Conservation (phyloP, 371 early-diverging fungal species). For the Rhizopus microsporus region DNA sequence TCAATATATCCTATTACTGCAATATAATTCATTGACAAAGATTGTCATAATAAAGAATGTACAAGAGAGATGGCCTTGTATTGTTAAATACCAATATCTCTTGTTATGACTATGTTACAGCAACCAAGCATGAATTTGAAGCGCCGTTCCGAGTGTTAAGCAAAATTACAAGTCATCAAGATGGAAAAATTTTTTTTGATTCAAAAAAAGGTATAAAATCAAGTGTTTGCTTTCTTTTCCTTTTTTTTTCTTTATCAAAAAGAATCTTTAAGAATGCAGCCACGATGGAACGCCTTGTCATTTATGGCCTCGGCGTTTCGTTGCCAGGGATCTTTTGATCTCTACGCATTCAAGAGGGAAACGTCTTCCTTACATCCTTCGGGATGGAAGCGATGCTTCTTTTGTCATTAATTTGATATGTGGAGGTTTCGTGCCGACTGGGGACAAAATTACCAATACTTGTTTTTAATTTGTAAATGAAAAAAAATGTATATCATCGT, state of each 20-base stretch:
- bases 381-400: constrained; percentile 16
- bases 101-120: too few relatives aligned
- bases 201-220: constrained; percentile 20
- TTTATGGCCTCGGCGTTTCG: constrained; percentile 23
- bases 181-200: constrained; percentile 5
- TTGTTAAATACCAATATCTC: neutral
- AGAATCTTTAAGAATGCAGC: constrained; percentile 24
- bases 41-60: neutral
- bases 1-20: too few relatives aligned
- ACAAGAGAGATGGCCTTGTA: neutral
- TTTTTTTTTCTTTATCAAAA: constrained; percentile 29
- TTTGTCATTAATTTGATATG: neutral
- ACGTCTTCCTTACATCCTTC: constrained; percentile 21
- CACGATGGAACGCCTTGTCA: constrained; percentile 30
- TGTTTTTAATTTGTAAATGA: too few relatives aligned
- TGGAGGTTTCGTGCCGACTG: neutral
- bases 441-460: neutral
- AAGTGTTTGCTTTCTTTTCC: neutral
- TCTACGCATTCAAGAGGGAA: constrained; percentile 27
- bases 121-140: too few relatives aligned
- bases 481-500: too few relatives aligned
- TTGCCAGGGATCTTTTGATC: constrained; percentile 35
- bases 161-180: neutral
- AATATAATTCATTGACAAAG: too few relatives aligned
- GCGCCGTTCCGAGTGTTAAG: too few relatives aligned